phyloP scores from a whole-genome alignment of 495 filamentous ascomycete genomes.

The Neurospora sp. region DNA sequence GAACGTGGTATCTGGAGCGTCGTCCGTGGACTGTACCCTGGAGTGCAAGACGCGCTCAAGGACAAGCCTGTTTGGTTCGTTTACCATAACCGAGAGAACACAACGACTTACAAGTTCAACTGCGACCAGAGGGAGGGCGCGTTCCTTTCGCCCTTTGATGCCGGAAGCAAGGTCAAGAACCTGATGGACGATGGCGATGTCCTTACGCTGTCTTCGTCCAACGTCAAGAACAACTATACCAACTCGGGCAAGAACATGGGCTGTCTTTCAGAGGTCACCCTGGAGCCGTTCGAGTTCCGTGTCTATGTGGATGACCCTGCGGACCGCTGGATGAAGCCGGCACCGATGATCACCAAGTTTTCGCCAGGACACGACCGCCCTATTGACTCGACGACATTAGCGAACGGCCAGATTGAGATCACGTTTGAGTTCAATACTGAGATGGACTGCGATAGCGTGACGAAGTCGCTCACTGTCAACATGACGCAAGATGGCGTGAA shows the following conservation, averaged over 20 bases:
- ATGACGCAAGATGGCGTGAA: constrained; percentile 5
- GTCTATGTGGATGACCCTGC: constrained; percentile 46
- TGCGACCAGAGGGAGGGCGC: constrained; percentile 39
- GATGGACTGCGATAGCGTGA: constrained; percentile 54
- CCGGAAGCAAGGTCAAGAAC: constrained; percentile 50
- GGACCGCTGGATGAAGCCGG: constrained; percentile 37
- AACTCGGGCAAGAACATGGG: constrained; percentile 34
- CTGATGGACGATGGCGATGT: constrained; percentile 59
- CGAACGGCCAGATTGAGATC: constrained; percentile 21
- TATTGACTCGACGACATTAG: constrained; percentile 40
- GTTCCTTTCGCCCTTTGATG: constrained; percentile 50
- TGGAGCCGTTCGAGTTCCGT: constrained; percentile 52
- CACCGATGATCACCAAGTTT: constrained; percentile 58
- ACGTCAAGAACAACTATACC: constrained; percentile 22
- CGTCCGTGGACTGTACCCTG: constrained; percentile 38
- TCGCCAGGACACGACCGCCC: constrained; percentile 55
- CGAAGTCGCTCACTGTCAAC: constrained; percentile 30
- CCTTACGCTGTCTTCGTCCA: constrained; percentile 28
- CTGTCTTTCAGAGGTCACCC: constrained; percentile 43
- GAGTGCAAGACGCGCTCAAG: constrained; percentile 40
- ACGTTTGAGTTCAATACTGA: constrained; percentile 49
- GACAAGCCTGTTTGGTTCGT: constrained; percentile 57
- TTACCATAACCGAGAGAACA: constrained; percentile 52
- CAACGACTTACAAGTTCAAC: constrained; percentile 51
- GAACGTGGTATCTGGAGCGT: constrained; percentile 63